Conservation (phyloP, 2,329 filamentous ascomycete genomes). For the Epichloe gansuensis region DNA sequence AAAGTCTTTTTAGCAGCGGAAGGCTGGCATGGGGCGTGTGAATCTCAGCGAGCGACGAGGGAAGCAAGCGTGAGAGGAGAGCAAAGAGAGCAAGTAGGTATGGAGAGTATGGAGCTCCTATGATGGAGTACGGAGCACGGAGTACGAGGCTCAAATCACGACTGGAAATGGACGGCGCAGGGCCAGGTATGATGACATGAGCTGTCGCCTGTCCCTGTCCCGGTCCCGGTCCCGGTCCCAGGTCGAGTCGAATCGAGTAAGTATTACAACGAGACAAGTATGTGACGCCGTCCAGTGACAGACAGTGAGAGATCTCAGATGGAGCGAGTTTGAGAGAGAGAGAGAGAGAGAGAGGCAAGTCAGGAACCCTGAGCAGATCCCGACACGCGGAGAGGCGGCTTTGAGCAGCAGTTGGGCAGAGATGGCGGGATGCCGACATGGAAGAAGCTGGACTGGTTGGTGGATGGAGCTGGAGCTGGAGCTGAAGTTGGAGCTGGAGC, state of each 20-base stretch:
- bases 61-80: too few relatives aligned
- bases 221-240: not conserved
- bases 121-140: too few relatives aligned
- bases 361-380: constrained; percentile 5
- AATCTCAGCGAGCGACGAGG: not conserved
- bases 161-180: too few relatives aligned
- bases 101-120: too few relatives aligned
- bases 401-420: constrained; percentile 11
- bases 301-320: not conserved
- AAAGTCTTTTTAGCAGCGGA: not conserved
- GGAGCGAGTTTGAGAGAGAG: constrained; percentile 1
- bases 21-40: not conserved
- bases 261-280: not conserved
- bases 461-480: not conserved
- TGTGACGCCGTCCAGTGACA: not conserved
- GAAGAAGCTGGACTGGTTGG: not conserved
- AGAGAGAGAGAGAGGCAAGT: not conserved
- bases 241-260: not conserved
- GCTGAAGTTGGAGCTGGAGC: not conserved
- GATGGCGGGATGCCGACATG: constrained; percentile 3
- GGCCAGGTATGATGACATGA: not conserved
- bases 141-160: too few relatives aligned
- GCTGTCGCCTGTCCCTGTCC: not conserved
- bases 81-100: too few relatives aligned
- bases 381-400: constrained; percentile 5